These are phyloP conservation scores for Salix caprea DNA, from an alignment of 345 rosid genomes.

Conservation along the genomic window DNA sequence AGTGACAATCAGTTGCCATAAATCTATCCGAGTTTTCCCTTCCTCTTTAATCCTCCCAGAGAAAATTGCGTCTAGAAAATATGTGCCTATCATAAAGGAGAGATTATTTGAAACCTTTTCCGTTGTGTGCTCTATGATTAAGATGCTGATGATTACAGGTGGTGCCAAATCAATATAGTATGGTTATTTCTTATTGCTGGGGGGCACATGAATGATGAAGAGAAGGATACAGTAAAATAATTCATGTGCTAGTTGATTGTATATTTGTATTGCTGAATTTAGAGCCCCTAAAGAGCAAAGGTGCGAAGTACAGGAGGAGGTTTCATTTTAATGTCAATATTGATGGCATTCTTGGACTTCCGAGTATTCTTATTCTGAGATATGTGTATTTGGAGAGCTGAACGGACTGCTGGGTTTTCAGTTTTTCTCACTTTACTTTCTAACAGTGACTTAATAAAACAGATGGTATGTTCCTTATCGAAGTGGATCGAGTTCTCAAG, in stretches of 20 bases:
- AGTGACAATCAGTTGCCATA: background rate
- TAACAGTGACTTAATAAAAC: conserved; percentile 26
- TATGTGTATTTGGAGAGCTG: background rate
- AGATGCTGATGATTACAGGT: background rate
- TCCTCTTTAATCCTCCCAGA: background rate
- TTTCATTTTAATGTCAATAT: background rate
- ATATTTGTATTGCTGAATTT: background rate
- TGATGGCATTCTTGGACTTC: background rate
- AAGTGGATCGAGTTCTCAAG: conserved; percentile 86
- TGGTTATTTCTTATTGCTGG: background rate
- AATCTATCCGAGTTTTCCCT: background rate
- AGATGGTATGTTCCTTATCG: conserved; percentile 88
- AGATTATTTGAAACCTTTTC: background rate
- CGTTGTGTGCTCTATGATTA: background rate
- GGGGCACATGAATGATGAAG: background rate
- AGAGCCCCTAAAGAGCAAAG: background rate
- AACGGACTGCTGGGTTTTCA: background rate
- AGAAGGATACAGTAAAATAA: background rate
- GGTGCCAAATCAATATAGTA: background rate
- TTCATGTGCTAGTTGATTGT: background rate
- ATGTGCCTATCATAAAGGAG: background rate
- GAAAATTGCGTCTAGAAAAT: background rate
- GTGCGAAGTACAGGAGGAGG: background rate
- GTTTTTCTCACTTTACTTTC: conserved; percentile 6
- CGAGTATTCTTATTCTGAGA: background rate